phyloP scores from a whole-genome alignment of 306 rosid species.

The Begonia loranthoides region DNA sequence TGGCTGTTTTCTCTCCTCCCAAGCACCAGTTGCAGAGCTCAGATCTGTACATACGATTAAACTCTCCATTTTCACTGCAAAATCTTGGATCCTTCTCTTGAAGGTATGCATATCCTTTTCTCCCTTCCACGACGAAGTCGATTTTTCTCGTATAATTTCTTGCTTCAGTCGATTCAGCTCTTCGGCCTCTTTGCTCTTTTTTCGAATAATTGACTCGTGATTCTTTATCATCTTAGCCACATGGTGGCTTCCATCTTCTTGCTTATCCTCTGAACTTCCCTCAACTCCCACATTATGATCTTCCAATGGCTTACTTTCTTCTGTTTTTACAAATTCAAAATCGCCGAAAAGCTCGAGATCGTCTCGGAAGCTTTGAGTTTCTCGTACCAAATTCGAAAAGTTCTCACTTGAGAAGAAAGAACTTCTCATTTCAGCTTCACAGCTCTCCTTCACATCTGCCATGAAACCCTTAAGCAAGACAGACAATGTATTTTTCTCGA shows the following conservation, averaged over 20 bases:
- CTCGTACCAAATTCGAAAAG: constrained; percentile 49
- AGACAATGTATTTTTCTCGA: constrained; percentile 44
- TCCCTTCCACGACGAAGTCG: constrained; percentile 14
- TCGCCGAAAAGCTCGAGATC: constrained; percentile 25
- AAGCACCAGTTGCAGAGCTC: constrained; percentile 12
- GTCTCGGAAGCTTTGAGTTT: constrained; percentile 23
- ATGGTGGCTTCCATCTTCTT: constrained; percentile 22
- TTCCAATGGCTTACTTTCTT: constrained; percentile 13
- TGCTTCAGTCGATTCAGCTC: constrained; percentile 25
- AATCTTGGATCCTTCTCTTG: constrained; percentile 25
- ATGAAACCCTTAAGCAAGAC: constrained; percentile 31
- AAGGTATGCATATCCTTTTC: constrained; percentile 20
- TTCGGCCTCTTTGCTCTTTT: constrained; percentile 41
- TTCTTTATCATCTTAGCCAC: constrained; percentile 60
- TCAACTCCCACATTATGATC: constrained; percentile 13
- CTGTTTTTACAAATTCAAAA: constrained; percentile 9
- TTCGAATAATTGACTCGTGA: constrained; percentile 49
- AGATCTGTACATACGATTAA: constrained; percentile 6
- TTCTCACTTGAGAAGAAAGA: constrained; percentile 16
- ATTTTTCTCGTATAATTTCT: constrained; percentile 26
- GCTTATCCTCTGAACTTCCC: constrained; percentile 16
- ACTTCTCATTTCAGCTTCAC: constrained; percentile 22
- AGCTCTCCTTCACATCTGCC: constrained; percentile 30
- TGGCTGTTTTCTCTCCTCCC: constrained; percentile 24
- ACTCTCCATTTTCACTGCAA: constrained; percentile 28